Conservation (phyloP, 2,329 filamentous ascomycete species). For the Nigrospora sphaerica region DNA sequence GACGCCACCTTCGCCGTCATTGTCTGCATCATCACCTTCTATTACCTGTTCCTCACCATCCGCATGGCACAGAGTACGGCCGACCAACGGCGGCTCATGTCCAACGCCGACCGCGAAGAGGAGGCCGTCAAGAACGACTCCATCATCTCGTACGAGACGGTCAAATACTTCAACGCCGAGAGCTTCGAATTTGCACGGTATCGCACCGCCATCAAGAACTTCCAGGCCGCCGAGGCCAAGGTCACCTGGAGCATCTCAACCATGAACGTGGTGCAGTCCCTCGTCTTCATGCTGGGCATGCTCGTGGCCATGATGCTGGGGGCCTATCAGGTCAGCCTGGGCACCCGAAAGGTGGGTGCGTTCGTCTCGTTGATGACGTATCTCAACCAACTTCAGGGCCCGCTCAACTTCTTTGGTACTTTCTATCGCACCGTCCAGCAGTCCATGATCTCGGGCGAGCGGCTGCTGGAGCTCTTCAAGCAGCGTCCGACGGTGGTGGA, state of each 20-base stretch:
- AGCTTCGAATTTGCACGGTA: slow-evolving; percentile 72
- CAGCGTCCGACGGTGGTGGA: slow-evolving; percentile 90
- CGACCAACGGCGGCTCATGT: slow-evolving; percentile 86
- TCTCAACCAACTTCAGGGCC: slow-evolving; percentile 71
- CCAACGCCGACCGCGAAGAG: slow-evolving; percentile 88
- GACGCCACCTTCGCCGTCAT: slow-evolving; percentile 88
- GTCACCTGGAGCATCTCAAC: slow-evolving; percentile 70
- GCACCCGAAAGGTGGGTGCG: slow-evolving; percentile 57
- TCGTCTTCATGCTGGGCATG: slow-evolving; percentile 73
- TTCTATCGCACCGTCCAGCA: slow-evolving; percentile 96
- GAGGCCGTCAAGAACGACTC: slow-evolving; percentile 98
- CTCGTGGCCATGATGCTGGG: slow-evolving; percentile 66
- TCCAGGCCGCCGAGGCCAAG: slow-evolving; percentile 67
- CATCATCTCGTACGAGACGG: slow-evolving; percentile 95
- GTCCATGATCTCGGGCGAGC: slow-evolving; percentile 94
- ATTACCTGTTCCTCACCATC: slow-evolving; percentile 94
- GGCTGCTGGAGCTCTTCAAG: slow-evolving; percentile 92
- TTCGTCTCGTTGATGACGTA: slow-evolving; percentile 72
- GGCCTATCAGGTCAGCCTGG: slow-evolving; percentile 68
- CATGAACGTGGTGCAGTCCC: slow-evolving; percentile 75
- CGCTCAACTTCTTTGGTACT: slow-evolving; percentile 83
- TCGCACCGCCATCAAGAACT: slow-evolving; percentile 60
- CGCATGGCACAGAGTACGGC: slow-evolving; percentile 91
- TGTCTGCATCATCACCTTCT: slow-evolving; percentile 84
- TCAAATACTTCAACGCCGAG: slow-evolving; percentile 86